Evolutionary conservation across 306 rosid genomes (phyloP).

Genomic region (Castanea crenata): DNA sequence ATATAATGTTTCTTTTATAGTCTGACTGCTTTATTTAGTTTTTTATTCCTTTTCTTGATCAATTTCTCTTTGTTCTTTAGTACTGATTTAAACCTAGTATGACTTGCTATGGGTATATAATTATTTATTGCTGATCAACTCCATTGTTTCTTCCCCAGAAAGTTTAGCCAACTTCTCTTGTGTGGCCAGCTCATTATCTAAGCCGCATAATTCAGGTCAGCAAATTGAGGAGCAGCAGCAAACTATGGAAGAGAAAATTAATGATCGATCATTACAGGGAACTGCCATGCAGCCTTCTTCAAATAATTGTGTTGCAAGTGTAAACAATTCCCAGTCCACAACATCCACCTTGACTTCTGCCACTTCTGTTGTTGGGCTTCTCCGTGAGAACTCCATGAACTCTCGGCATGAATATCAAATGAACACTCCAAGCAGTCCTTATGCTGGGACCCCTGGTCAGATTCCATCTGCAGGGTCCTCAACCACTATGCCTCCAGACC

Average conservation of each 20-base stretch:
- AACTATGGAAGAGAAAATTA: conserved; percentile 44
- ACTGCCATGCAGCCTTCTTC: conserved; percentile 56
- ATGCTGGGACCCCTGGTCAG: conserved; percentile 74
- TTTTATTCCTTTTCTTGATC: not conserved
- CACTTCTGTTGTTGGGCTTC: conserved; percentile 88
- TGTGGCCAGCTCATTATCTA: conserved; percentile 55
- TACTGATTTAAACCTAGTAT: too few relatives aligned
- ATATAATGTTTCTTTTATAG: not conserved
- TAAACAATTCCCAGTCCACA: conserved; percentile 55
- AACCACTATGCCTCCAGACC: conserved; percentile 56
- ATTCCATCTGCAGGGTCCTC: conserved; percentile 86
- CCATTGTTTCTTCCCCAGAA: conserved; percentile 43
- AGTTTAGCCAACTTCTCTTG: conserved; percentile 89
- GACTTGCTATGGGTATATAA: too few relatives aligned
- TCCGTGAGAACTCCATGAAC: conserved; percentile 89
- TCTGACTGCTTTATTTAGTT: not conserved
- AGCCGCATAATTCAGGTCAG: conserved; percentile 57
- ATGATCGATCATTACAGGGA: conserved; percentile 59
- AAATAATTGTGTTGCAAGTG: conserved; percentile 68
- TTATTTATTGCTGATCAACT: not conserved
- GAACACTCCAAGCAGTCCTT: conserved; percentile 77
- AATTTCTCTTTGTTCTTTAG: not conserved
- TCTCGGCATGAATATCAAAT: conserved; percentile 68
- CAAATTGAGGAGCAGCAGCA: conserved; percentile 65
- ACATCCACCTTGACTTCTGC: conserved; percentile 68